Percentiles rank a stretch among this genome's conserved stretches.
These are phyloP conservation scores for Cryptococcus wingfieldii DNA, from an alignment of 1,284 basidiomycete genomes.

Conservation along the genomic window DNA sequence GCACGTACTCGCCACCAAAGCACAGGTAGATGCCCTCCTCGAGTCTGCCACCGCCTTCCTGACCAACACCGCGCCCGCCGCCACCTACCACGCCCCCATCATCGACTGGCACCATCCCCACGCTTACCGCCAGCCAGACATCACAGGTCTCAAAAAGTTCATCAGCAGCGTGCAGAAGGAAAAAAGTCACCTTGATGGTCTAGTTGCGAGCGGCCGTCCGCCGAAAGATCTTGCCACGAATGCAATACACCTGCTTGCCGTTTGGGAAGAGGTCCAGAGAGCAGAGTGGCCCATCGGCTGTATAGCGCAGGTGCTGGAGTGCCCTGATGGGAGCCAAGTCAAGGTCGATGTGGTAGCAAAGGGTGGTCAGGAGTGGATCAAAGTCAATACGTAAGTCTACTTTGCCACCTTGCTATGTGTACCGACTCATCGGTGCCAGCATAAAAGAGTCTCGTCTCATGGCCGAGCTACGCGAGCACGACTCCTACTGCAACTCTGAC, in stretches of 20 bases:
- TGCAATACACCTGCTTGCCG: conserved; percentile 31
- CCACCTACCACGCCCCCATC: conserved; percentile 31
- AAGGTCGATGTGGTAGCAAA: conserved; percentile 70
- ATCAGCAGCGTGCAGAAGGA: conserved; percentile 28
- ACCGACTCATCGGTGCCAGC: conserved; percentile 46
- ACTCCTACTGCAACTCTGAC: conserved; percentile 63
- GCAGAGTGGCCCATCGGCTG: conserved; percentile 27
- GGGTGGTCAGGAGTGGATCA: conserved; percentile 68
- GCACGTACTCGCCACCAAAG: conserved; percentile 1
- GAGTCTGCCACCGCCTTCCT: conserved; percentile 12
- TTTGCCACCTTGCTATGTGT: background rate
- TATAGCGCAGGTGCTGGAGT: conserved; percentile 33
- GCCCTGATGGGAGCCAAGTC: conserved; percentile 13
- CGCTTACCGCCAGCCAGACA: conserved; percentile 26
- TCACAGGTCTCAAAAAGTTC: conserved; percentile 37
- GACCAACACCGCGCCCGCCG: conserved; percentile 7
- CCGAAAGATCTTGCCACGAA: conserved; percentile 36
- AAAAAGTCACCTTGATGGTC: conserved; percentile 22
- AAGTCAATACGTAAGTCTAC: conserved; percentile 73
- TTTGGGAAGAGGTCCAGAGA: conserved; percentile 39
- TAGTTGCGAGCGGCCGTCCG: conserved; percentile 13
- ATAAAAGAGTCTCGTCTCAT: conserved; percentile 69
- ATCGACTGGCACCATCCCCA: conserved; percentile 40
- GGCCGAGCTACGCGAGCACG: conserved; percentile 73
- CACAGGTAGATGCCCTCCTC: conserved; percentile 7